Conservation (phyloP, 805 yeast genomes). For the Jamesozyma gamospora region DNA sequence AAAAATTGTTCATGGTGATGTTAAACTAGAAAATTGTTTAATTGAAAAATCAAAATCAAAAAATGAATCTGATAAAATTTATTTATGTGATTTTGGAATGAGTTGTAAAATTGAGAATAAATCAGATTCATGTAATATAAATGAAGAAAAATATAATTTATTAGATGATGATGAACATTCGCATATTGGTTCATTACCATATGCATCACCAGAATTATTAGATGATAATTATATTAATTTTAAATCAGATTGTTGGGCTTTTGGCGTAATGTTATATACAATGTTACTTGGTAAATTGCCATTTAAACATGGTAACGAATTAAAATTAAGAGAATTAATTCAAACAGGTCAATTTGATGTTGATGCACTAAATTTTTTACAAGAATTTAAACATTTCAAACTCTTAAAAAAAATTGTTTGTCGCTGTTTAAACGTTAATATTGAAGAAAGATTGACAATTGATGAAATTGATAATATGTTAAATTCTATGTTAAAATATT, state of each 20-base stretch:
- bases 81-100: slow-evolving; percentile 90
- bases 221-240: slow-evolving; percentile 33
- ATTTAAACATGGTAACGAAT: slow-evolving; percentile 76
- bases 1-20: slow-evolving; percentile 64
- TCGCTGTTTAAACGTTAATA: slow-evolving; percentile 47
- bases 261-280: slow-evolving; percentile 70
- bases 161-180: slow-evolving; percentile 24
- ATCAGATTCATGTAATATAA: not conserved
- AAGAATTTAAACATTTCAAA: slow-evolving; percentile 13
- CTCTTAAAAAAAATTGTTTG: slow-evolving; percentile 30
- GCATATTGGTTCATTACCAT: slow-evolving; percentile 80
- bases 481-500: not conserved
- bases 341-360: slow-evolving; percentile 52
- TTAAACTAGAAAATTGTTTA: slow-evolving; percentile 73
- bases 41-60: slow-evolving; percentile 33
- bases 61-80: slow-evolving; percentile 29
- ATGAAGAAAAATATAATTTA: not conserved
- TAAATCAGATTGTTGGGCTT: slow-evolving; percentile 81
- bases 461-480: slow-evolving; percentile 26
- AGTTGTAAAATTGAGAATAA: slow-evolving; percentile 24
- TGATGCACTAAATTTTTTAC: slow-evolving; percentile 35
- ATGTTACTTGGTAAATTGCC: slow-evolving; percentile 69
- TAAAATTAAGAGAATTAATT: slow-evolving; percentile 64
- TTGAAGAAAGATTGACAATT: slow-evolving; percentile 43
- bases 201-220: slow-evolving; percentile 82